Evolutionary conservation across 352 stramenopile genomes (phyloP), one percentile per base, ranked within the genome.

Genomic region (Elongisporangium anandrum): DNA sequence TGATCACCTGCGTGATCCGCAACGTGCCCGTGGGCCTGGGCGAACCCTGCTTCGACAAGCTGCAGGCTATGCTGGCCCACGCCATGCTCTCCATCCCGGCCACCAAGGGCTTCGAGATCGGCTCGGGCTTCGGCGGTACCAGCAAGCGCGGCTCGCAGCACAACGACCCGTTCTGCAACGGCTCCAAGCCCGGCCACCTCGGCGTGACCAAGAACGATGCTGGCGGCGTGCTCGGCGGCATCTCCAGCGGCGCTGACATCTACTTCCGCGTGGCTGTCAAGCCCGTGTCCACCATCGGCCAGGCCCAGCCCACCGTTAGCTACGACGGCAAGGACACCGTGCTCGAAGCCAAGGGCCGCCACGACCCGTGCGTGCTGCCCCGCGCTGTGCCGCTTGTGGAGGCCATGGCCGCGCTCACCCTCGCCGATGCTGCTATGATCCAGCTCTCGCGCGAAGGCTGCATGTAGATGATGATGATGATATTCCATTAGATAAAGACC

Each of bases 231-330:
- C 90, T 99, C 60, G 97, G 97, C 47, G 97, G 97, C 61, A 99
- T 99, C 65, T 98, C 95, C 53, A 99, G 97, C 68, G 97, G 97
- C 59, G 96, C 98, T 50, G 96, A 98, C 69, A 99, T 99, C 66
- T 97, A 99, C 59, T 94, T 99, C 65, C 88, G 96, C 65, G 97
- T 99, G 54, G 97, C 97, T n/a, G 98, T 99, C 73, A 99, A 99
- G 79, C 94, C 97, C 19, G 98, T 98, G 48, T 99, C 95, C 47
- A 99, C 97, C 17, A 99, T 99, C 81, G 96, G 96, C 57, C 87
- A 96, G 53, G 72, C 83, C 49, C 97, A 99, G 82, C 75, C 96
- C 57, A 97, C 91, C 2, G 94, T 98, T 19, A 96, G 95, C 53
- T 94, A 98, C 64, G 95, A 98, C 61, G 97, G 97, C 60, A 87